phyloP scores from a whole-genome alignment of 257 asterid genomes.

The Solanum neorickii region DNA sequence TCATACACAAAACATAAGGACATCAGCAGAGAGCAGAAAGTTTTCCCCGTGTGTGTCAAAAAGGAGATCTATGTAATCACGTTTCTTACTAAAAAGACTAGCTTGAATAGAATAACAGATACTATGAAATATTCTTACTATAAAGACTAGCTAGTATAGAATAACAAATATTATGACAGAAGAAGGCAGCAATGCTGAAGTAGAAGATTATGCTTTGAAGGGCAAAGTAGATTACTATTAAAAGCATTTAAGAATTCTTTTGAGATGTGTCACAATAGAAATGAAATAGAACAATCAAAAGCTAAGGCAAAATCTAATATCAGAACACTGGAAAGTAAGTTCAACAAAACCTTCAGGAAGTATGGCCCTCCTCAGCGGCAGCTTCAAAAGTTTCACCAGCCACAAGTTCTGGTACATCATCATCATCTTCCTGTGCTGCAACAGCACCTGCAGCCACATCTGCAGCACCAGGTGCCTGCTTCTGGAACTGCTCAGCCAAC shows the following conservation, averaged over 20 bases:
- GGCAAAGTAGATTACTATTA: neutral
- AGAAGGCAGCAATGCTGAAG: neutral
- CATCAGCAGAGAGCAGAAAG: neutral
- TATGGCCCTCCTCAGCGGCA: slow-evolving; percentile 47
- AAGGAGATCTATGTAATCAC: neutral
- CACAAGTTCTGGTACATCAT: slow-evolving; percentile 63
- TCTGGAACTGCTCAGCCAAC: slow-evolving; percentile 66
- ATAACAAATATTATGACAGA: neutral
- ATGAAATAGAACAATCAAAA: neutral
- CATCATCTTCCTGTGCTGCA: slow-evolving; percentile 34
- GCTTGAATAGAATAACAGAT: neutral
- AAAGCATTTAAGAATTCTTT: neutral
- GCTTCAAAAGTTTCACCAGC: slow-evolving; percentile 61
- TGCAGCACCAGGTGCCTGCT: slow-evolving; percentile 36
- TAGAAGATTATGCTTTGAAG: neutral
- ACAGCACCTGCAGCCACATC: slow-evolving; percentile 17
- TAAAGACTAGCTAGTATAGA: neutral
- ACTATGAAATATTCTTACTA: neutral
- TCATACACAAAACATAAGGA: neutral
- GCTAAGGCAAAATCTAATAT: slow-evolving; percentile 6
- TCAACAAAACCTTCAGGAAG: slow-evolving; percentile 22
- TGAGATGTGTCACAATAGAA: neutral
- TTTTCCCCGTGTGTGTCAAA: neutral
- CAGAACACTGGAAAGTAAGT: slow-evolving; percentile 9
- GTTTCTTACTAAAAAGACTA: neutral